Base-by-base conservation (phyloP, 1,139 yeast genomes). In the Debaryomyces subglobosus region DNA sequence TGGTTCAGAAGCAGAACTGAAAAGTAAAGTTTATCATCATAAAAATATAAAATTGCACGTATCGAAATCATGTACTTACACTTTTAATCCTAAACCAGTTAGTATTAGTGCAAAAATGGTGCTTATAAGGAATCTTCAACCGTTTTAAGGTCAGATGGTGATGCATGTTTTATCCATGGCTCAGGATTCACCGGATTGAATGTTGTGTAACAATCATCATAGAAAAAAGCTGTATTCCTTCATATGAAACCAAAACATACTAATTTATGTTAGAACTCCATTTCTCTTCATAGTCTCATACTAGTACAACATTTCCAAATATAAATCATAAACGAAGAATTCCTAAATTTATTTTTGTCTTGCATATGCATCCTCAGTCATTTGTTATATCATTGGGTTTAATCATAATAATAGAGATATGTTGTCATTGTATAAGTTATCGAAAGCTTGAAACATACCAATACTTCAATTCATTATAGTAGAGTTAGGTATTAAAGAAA, bases 1-100 rank as follows among this genome's bases (percentile, higher is more conserved):
- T 75, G 81, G 82, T 78, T 86, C 94, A 86, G 94, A 86, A 86
- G 94, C 94, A 86, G 94, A 86, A 86, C 94, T 86, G 94, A 84
- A 39, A 76, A 67, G 64, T 49, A 62, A 63, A 59, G 71, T 71
- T 71, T 79, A 67, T 85, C 91, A 85, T 85, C 90, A 82, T 69
- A 51, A 58, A 57, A 63, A 57, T 36, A 36, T n/a, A 23, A 18
- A 34, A 18, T 27, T 30, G 38, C 39, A 30, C 7, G 18, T 30
- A 8, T n/a, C 21, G 25, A 13, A 12, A 27, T 3, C 9, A 21
- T 8, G 21, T 13, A 46, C 49, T 18, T 43, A 42, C 46, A 32
- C n/a, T 32, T 12, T 27, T 20, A 36, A 15, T 18, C 23, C 43
- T 32, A 30, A 32, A 21, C 38, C 29, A 20, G 48, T 46, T 46